Evolutionary conservation across 176 grass and related monocot species (phyloP).

Genomic region (Miscanthus lutarioriparius): DNA sequence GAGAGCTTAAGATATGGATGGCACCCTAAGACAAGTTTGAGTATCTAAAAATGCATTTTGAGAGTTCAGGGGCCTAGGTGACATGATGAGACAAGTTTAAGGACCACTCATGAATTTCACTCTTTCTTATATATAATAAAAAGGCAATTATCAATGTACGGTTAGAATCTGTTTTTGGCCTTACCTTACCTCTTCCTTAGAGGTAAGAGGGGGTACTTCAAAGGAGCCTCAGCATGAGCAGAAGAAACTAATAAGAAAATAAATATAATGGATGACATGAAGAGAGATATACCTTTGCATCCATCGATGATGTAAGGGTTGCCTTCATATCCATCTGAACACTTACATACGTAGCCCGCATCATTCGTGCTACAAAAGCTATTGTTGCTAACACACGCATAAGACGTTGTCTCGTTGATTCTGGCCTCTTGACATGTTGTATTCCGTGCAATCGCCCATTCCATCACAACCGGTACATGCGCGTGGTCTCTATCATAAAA

Average conservation of each 20-base stretch:
- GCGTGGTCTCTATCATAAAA: not conserved
- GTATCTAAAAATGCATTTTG: too few relatives aligned
- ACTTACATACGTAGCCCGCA: not conserved
- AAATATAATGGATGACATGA: not conserved
- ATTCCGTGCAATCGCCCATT: not conserved
- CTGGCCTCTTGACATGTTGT: not conserved
- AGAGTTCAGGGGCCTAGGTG: too few relatives aligned
- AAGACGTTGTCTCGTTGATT: not conserved
- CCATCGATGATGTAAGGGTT: not conserved
- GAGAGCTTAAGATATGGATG: too few relatives aligned
- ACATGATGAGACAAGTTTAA: too few relatives aligned
- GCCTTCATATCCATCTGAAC: not conserved
- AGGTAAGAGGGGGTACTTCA: not conserved
- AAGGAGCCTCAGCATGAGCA: not conserved
- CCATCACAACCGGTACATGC: not conserved
- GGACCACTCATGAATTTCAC: too few relatives aligned
- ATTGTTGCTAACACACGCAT: not conserved
- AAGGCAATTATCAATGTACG: too few relatives aligned
- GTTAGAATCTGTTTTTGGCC: too few relatives aligned
- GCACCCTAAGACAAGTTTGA: too few relatives aligned
- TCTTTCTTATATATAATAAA: too few relatives aligned
- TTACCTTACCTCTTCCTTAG: too few relatives aligned
- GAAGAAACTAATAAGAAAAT: not conserved
- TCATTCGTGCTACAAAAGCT: not conserved
- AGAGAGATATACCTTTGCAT: not conserved